A percentile compares a stretch with the other conserved stretches of the same genome.
phyloP scores from a whole-genome alignment of 495 filamentous ascomycete species.

The Aspergillus ostianus region DNA sequence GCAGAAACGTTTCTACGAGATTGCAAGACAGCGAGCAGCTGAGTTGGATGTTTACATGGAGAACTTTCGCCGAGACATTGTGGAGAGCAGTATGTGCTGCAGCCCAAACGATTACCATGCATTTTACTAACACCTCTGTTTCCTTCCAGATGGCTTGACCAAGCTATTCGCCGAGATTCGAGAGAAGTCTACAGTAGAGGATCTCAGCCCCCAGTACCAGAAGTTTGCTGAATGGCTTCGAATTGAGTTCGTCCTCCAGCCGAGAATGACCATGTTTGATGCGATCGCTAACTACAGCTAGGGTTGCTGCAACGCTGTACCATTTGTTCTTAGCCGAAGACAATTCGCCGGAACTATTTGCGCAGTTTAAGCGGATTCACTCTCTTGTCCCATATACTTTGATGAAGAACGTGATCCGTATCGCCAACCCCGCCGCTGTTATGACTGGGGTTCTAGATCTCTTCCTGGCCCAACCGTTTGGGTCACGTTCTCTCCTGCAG shows the following conservation, averaged over 20 bases:
- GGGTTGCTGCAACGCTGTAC: conserved; percentile 91
- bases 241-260: conserved; percentile 62
- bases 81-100: conserved; percentile 66
- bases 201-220: conserved; percentile 90
- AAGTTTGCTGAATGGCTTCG: conserved; percentile 98
- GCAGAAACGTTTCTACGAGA: conserved; percentile 91
- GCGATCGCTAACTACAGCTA: conserved; percentile 23
- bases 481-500: conserved; percentile 83
- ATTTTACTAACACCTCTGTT: conserved; percentile 6
- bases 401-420: conserved; percentile 93
- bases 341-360: conserved; percentile 93
- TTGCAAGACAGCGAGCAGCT: conserved; percentile 82
- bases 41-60: conserved; percentile 99
- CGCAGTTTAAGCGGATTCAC: conserved; percentile 89
- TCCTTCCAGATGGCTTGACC: conserved; percentile 70
- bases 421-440: conserved; percentile 93
- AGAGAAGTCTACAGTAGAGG: conserved; percentile 78
- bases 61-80: conserved; percentile 69
- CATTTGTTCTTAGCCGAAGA: conserved; percentile 97
- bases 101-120: neutral
- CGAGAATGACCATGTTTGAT: neutral
- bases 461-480: conserved; percentile 93
- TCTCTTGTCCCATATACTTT: conserved; percentile 88
- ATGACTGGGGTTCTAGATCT: conserved; percentile 92
- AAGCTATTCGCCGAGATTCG: conserved; percentile 91